Conservation (phyloP, 495 filamentous ascomycete species). For the Podospora bellae-mahoneyi region DNA sequence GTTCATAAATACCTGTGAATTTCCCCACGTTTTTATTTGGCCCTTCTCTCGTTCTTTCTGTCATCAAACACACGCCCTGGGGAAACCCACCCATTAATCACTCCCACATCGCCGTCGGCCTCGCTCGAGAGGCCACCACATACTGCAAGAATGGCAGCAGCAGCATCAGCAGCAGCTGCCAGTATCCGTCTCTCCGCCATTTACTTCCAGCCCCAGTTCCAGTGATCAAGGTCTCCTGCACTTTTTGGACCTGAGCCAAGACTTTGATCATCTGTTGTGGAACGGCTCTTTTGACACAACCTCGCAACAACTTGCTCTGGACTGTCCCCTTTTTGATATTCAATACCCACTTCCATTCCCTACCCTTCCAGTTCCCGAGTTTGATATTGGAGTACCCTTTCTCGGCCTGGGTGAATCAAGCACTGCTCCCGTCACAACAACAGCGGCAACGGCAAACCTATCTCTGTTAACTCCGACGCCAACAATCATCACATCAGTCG, state of each 20-base stretch:
- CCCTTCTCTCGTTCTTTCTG: background rate
- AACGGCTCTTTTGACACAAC: constrained; percentile 6
- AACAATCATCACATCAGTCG: constrained; percentile 2
- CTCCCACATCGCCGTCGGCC: background rate
- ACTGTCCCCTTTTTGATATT: constrained; percentile 2
- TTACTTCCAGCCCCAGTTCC: constrained; percentile 18
- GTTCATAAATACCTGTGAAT: too few relatives aligned
- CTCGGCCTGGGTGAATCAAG: constrained; percentile 4
- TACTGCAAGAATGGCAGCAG: constrained; percentile 21
- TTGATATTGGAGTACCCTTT: background rate
- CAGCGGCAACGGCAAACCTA: background rate
- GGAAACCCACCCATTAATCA: background rate
- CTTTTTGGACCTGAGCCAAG: constrained; percentile 3
- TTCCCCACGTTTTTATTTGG: too few relatives aligned
- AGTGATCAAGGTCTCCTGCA: background rate
- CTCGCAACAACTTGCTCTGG: constrained; percentile 2
- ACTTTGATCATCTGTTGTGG: constrained; percentile 13
- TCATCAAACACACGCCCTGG: background rate
- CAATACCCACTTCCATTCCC: background rate
- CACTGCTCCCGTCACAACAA: constrained; percentile 2
- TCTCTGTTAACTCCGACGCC: background rate
- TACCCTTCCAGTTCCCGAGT: constrained; percentile 7
- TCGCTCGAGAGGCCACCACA: constrained; percentile 15
- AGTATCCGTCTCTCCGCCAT: constrained; percentile 8
- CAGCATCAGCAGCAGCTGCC: constrained; percentile 8